Evolutionary conservation across 2,329 filamentous ascomycete genomes (phyloP).

Genomic region (Achaetomium macrosporum): DNA sequence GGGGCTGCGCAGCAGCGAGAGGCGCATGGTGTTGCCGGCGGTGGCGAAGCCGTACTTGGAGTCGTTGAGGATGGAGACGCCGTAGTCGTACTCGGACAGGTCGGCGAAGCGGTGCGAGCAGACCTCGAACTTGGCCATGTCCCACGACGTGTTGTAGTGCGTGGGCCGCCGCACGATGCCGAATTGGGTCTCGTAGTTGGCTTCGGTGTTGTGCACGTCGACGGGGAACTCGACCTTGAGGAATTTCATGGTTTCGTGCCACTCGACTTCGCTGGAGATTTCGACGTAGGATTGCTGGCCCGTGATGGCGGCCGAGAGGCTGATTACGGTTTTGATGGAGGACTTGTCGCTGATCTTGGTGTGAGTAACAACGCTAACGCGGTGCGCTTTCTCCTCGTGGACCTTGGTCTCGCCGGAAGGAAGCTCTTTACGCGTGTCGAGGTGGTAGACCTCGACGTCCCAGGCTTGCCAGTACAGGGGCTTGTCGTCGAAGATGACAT

Average conservation of each 20-base stretch:
- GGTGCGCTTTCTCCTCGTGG: conserved; percentile 63
- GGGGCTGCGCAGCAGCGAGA: conserved; percentile 77
- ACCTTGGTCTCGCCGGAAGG: conserved; percentile 63
- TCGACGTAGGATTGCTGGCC: conserved; percentile 66
- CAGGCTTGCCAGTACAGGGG: conserved; percentile 96
- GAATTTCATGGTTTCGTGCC: conserved; percentile 96
- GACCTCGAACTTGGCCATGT: conserved; percentile 76
- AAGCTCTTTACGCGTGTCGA: conserved; percentile 78
- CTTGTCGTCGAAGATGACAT: conserved; percentile 95
- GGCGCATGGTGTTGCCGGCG: conserved; percentile 78
- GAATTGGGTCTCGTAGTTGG: conserved; percentile 91
- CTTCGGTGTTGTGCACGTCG: conserved; percentile 82
- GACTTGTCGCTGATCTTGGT: conserved; percentile 84
- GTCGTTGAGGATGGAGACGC: conserved; percentile 88
- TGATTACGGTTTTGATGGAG: conserved; percentile 81
- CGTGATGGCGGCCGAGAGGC: conserved; percentile 62
- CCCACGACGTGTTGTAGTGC: conserved; percentile 92
- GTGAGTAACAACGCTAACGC: conserved; percentile 75
- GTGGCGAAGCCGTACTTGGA: conserved; percentile 96
- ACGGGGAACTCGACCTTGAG: conserved; percentile 98
- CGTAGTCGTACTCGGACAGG: conserved; percentile 62
- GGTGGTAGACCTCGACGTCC: conserved; percentile 96
- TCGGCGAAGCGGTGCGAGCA: conserved; percentile 72
- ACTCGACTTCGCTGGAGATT: conserved; percentile 82
- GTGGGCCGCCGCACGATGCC: conserved; percentile 84